A percentile compares a stretch with the other conserved stretches of the same genome.
These are phyloP conservation scores for Lachancea nothofagi DNA, from an alignment of 805 yeast genomes.

Conservation along the genomic window DNA sequence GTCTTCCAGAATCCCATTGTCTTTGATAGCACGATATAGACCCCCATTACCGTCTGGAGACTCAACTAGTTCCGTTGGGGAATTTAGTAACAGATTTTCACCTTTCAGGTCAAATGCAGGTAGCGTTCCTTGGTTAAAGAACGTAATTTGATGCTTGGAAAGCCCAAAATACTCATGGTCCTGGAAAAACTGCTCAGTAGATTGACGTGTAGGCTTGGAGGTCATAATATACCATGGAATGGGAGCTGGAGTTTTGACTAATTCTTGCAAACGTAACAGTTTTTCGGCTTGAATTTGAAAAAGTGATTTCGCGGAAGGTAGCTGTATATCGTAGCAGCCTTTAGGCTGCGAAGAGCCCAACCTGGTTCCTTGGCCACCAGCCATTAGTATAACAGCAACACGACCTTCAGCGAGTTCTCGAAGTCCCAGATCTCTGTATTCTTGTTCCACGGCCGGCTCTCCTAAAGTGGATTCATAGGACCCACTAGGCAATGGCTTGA, in stretches of 20 bases:
- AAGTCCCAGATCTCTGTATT: constrained; percentile 55
- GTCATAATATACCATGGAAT: constrained; percentile 95
- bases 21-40: constrained; percentile 72
- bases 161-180: constrained; percentile 69
- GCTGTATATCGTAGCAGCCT: constrained; percentile 84
- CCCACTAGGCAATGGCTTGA: constrained; percentile 49
- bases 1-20: constrained; percentile 62
- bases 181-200: constrained; percentile 68
- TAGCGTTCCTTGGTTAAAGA: constrained; percentile 91
- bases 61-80: constrained; percentile 53
- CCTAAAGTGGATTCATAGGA: constrained; percentile 47
- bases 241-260: constrained; percentile 17
- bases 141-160: constrained; percentile 49
- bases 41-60: constrained; percentile 99
- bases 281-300: constrained; percentile 94
- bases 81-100: constrained; percentile 56
- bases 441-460: constrained; percentile 23
- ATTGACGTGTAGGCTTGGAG: constrained; percentile 72
- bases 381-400: constrained; percentile 88
- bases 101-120: constrained; percentile 83
- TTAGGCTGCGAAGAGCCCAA: constrained; percentile 87
- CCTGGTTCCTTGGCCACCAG: constrained; percentile 98
- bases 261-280: constrained; percentile 53
- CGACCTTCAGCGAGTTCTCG: constrained; percentile 61
- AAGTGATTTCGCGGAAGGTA: constrained; percentile 77